Base-by-base conservation (phyloP, 805 yeast genomes). In the Metschnikowia continentalis region DNA sequence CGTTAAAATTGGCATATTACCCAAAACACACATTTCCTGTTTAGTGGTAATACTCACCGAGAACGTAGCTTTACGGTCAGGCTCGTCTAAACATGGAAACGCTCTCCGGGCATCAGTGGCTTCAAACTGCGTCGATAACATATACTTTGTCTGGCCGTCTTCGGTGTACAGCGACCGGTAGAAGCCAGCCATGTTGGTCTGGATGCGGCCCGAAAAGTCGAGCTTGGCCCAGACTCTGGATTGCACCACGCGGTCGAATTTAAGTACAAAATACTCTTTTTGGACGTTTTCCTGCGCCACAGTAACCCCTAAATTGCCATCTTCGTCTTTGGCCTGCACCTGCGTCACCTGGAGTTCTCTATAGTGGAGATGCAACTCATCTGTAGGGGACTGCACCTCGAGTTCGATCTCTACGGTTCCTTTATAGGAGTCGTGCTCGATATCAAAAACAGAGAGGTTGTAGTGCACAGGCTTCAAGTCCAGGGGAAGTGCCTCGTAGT, bases 401-500 rank as follows among this genome's bases (percentile, higher is more conserved):
- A 86, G 69, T 40, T 75, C 68, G 49, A 86, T 77, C 8, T 53
- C 58, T 3, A 79, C 82, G 3, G 54, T 54, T 6, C 87, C 88
- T 1, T 59, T 60, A 60, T 77, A 83, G 1, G 75, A 63, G 55
- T 75, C 76, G 35, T 68, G 67, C 6, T 59, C 66, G 30, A 75
- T 66, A 59, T 84, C 79, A 60, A 83, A 84, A 17, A 82, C 76
- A 33, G 69, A 51, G 15, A 94, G 66, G 49, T 82, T 79, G 65
- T 94, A 92, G 68, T 87, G 88, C 35, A 71, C 59, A 35, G 99
- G 97, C 52, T 77, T 77, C 54, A 90, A 86, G 48, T 78, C 72
- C 45, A 74, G 72, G 59, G 88, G 95, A 54, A 83, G 79, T 4
- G 82, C 76, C 54, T 72, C 72, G 56, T 73, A 73, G 58, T 72